These are phyloP conservation scores for Auricularia sp. DNA, from an alignment of 768 basidiomycete species.

Conservation along the genomic window DNA sequence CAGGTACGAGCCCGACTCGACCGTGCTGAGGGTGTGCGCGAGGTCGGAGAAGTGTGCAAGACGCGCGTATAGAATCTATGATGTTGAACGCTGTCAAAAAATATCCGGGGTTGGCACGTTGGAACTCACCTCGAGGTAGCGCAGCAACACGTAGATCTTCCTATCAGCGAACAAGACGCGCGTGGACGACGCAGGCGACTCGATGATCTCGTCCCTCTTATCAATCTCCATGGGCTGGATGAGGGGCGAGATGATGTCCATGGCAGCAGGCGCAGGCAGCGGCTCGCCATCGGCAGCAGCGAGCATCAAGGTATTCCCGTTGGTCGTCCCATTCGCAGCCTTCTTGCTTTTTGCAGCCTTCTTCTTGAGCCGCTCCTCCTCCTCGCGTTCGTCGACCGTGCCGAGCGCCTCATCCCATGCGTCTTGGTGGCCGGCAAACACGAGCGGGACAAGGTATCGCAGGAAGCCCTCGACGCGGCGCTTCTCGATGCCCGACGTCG, in stretches of 20 bases:
- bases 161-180: constrained; percentile 75
- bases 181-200: background rate
- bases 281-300: constrained; percentile 15
- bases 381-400: constrained; percentile 12
- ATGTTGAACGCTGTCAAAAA: background rate
- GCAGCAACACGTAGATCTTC: constrained; percentile 81
- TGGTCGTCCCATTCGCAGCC: background rate
- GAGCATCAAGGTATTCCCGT: background rate
- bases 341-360: background rate
- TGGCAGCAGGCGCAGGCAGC: constrained; percentile 9
- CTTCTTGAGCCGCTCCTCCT: background rate
- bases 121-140: constrained; percentile 73
- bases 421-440: constrained; percentile 39
- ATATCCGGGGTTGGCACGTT: background rate
- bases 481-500: constrained; percentile 68
- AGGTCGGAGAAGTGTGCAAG: constrained; percentile 77
- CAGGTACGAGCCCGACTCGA: constrained; percentile 53
- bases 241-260: constrained; percentile 14
- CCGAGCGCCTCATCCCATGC: constrained; percentile 41
- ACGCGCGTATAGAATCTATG: constrained; percentile 80
- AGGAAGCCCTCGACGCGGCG: constrained; percentile 78
- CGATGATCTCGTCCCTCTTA: constrained; percentile 1
- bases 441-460: constrained; percentile 67
- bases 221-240: constrained; percentile 14
- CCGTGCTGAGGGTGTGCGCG: constrained; percentile 46